These are phyloP conservation scores for Colletotrichum sp. DNA, from an alignment of 2,329 filamentous ascomycete genomes.

Conservation along the genomic window DNA sequence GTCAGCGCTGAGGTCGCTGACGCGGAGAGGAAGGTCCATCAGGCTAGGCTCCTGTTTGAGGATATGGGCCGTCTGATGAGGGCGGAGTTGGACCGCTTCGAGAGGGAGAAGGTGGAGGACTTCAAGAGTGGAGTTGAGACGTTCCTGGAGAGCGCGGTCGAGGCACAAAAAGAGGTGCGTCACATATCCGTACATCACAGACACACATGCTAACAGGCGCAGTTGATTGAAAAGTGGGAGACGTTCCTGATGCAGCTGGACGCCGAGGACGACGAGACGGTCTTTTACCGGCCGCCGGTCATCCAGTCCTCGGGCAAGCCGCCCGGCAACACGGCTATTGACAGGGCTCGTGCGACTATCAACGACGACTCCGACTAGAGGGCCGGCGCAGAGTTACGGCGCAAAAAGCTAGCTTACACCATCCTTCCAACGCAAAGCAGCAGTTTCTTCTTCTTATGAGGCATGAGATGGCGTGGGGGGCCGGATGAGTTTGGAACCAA, in stretches of 20 bases:
- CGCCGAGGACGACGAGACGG: constrained; percentile 83
- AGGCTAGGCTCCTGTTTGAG: constrained; percentile 88
- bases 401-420: not conserved
- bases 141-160: constrained; percentile 94
- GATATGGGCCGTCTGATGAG: constrained; percentile 97
- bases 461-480: not conserved
- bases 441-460: constrained; percentile 1
- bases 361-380: constrained; percentile 65
- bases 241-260: constrained; percentile 97
- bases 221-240: constrained; percentile 91
- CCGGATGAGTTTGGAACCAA: not conserved
- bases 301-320: constrained; percentile 55
- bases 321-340: constrained; percentile 63
- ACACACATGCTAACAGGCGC: not conserved
- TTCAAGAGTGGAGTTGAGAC: constrained; percentile 99
- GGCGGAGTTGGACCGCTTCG: constrained; percentile 89
- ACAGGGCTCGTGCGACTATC: constrained; percentile 63
- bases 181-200: not conserved
- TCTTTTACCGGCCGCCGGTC: constrained; percentile 70
- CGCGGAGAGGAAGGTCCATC: constrained; percentile 90
- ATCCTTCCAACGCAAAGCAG: constrained; percentile 1
- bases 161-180: constrained; percentile 95
- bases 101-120: constrained; percentile 97
- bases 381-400: constrained; percentile 5
- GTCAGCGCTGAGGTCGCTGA: constrained; percentile 93